A percentile compares a stretch with the other conserved stretches of the same genome.
Conservation (phyloP, 495 filamentous ascomycete species). For the Acidomyces sp. region DNA sequence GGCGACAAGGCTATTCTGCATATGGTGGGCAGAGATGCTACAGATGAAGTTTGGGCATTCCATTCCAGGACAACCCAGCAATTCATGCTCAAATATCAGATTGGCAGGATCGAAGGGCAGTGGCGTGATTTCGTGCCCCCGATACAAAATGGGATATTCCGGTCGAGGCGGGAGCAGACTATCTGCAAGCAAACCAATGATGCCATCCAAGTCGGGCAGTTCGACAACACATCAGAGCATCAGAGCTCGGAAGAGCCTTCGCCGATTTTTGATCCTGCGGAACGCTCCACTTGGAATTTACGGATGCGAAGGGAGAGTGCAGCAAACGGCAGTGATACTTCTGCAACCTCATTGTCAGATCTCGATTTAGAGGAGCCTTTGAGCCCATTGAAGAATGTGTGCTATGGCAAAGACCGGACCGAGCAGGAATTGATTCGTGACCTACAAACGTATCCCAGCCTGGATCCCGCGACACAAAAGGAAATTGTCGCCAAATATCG, state of each 20-base stretch:
- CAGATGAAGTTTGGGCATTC: constrained; percentile 90
- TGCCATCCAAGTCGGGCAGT: constrained; percentile 27
- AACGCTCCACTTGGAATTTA: constrained; percentile 1
- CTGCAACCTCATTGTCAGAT: constrained; percentile 34
- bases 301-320: constrained; percentile 4
- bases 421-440: constrained; percentile 41
- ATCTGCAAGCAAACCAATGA: constrained; percentile 26
- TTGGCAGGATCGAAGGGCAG: constrained; percentile 67
- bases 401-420: background rate
- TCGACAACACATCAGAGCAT: constrained; percentile 32
- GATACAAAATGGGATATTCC: constrained; percentile 82
- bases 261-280: constrained; percentile 28
- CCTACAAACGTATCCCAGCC: constrained; percentile 64
- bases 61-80: constrained; percentile 67
- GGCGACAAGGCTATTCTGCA: constrained; percentile 86
- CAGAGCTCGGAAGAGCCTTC: constrained; percentile 34
- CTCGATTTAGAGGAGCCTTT: constrained; percentile 26
- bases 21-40: constrained; percentile 94
- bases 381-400: background rate
- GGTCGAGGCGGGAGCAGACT: constrained; percentile 36
- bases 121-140: constrained; percentile 93
- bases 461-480: constrained; percentile 63
- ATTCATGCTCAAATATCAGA: constrained; percentile 69
- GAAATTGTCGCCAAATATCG: constrained; percentile 72
- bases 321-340: constrained; percentile 19